Percentiles rank a stretch among this genome's conserved stretches.
These are phyloP conservation scores for Linum usitatissimum DNA, from an alignment of 345 rosid species.

Conservation along the genomic window DNA sequence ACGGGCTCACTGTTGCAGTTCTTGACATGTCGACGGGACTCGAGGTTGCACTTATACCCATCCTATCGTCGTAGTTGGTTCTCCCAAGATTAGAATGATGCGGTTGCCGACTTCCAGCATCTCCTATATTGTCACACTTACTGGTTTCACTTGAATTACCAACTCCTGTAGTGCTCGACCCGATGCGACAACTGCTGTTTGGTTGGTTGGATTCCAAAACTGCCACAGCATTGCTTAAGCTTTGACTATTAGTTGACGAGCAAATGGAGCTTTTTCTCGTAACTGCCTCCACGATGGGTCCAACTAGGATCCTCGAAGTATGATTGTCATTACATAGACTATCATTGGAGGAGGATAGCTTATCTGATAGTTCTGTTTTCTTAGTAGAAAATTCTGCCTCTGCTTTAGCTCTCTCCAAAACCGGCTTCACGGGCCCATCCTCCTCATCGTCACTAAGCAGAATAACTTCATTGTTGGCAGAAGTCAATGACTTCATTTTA, in stretches of 20 bases:
- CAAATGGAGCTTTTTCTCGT: conserved; percentile 19
- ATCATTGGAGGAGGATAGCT: conserved; percentile 24
- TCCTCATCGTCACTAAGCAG: conserved; percentile 79
- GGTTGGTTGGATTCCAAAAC: conserved; percentile 19
- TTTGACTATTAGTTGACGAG: conserved; percentile 26
- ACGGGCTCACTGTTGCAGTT: conserved; percentile 32
- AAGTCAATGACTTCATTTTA: conserved; percentile 24
- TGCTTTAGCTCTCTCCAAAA: conserved; percentile 23
- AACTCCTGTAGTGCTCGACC: conserved; percentile 24
- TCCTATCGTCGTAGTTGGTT: conserved; percentile 26
- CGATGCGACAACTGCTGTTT: conserved; percentile 17
- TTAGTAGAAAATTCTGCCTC: conserved; percentile 17
- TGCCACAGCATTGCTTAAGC: conserved; percentile 22
- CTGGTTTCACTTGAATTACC: conserved; percentile 17
- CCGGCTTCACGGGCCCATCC: conserved; percentile 35
- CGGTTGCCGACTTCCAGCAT: conserved; percentile 17
- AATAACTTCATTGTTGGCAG: conserved; percentile 36
- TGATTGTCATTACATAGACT: conserved; percentile 15
- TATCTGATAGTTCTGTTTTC: conserved; percentile 20
- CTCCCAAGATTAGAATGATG: conserved; percentile 24
- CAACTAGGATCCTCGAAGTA: conserved; percentile 12
- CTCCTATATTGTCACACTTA: conserved; percentile 18
- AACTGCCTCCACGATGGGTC: conserved; percentile 15
- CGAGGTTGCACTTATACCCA: conserved; percentile 28
- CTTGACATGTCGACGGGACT: conserved; percentile 32